Percentiles rank a stretch among this genome's conserved stretches.
phyloP scores from a whole-genome alignment of 1,284 basidiomycete genomes.

The Cerrena zonata region DNA sequence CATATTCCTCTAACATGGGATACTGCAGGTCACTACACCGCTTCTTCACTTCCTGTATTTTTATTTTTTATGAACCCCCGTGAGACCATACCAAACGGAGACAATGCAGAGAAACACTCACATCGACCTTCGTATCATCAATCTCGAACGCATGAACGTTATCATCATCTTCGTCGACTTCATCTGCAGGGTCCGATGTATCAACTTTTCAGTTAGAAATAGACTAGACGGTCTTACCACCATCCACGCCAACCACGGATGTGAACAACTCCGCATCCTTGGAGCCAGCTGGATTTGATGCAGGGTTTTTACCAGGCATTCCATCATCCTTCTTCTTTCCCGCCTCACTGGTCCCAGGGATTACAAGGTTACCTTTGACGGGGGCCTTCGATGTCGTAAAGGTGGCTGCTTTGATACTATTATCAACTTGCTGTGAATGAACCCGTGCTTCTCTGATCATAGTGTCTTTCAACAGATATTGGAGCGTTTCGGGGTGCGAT shows the following conservation, averaged over 20 bases:
- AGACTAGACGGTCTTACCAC: slow-evolving; percentile 45
- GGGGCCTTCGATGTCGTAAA: slow-evolving; percentile 83
- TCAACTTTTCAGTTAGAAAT: slow-evolving; percentile 9
- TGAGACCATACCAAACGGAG: too few species aligned
- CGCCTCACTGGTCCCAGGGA: slow-evolving; percentile 76
- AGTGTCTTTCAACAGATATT: slow-evolving; percentile 78
- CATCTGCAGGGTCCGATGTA: slow-evolving; percentile 66
- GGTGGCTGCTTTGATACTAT: slow-evolving; percentile 69
- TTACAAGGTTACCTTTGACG: slow-evolving; percentile 72
- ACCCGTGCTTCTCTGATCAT: slow-evolving; percentile 80
- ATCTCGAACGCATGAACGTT: slow-evolving; percentile 95
- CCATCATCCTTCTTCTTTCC: slow-evolving; percentile 61
- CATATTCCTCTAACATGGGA: slow-evolving; percentile 96
- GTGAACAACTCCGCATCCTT: slow-evolving; percentile 76
- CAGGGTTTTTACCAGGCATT: slow-evolving; percentile 28
- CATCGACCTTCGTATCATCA: slow-evolving; percentile 85
- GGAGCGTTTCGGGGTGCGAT: slow-evolving; percentile 84
- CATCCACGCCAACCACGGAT: slow-evolving; percentile 87
- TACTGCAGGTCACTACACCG: slow-evolving; percentile 92
- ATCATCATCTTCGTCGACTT: slow-evolving; percentile 93
- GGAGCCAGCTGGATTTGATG: slow-evolving; percentile 26
- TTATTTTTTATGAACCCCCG: too few species aligned
- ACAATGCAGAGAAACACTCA: slow-evolving; percentile 31
- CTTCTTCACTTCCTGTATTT: slow-evolving; percentile 83
- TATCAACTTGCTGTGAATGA: slow-evolving; percentile 54